Percentiles rank a stretch among this genome's conserved stretches.
These are phyloP conservation scores for Starmera stellimalicola DNA, from an alignment of 1,139 yeast species.

Conservation along the genomic window DNA sequence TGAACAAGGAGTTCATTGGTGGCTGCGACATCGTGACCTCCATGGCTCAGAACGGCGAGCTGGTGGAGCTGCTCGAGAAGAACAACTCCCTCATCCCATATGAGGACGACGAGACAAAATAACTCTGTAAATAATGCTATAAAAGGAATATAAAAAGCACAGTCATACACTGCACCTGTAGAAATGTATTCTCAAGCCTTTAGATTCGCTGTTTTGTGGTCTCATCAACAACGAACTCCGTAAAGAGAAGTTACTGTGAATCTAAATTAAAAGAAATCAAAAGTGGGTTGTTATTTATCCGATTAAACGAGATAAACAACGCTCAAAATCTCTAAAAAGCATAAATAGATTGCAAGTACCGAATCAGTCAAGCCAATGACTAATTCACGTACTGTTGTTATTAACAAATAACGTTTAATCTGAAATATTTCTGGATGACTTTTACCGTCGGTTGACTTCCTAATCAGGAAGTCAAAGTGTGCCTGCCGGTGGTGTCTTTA, in stretches of 20 bases:
- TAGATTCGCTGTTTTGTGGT: slow-evolving; percentile 15
- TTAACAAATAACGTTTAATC: no score
- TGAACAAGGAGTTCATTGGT: slow-evolving; percentile 78
- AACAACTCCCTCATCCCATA: slow-evolving; percentile 76
- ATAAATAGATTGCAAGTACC: not conserved
- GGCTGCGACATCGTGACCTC: slow-evolving; percentile 93
- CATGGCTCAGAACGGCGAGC: slow-evolving; percentile 91
- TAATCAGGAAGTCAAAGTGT: no score
- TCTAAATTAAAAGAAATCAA: not conserved
- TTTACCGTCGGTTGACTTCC: no score
- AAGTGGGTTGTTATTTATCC: not conserved
- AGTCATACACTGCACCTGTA: no score
- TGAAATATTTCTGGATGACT: no score
- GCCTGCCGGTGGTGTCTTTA: no score
- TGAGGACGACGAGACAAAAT: slow-evolving; percentile 34
- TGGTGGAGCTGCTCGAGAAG: slow-evolving; percentile 71
- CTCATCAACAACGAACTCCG: slow-evolving; percentile 19
- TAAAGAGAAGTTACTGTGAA: slow-evolving; percentile 12
- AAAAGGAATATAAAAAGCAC: no score
- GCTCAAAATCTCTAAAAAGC: not conserved
- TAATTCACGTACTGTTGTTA: no score
- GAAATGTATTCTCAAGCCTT: slow-evolving; percentile 21
- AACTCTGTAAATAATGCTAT: no score
- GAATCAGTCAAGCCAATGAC: no score
- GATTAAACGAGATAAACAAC: not conserved